Percentiles rank a stretch among this genome's conserved stretches.
phyloP scores from a whole-genome alignment of 768 basidiomycete species.

The Chlorophyllum brunneum region DNA sequence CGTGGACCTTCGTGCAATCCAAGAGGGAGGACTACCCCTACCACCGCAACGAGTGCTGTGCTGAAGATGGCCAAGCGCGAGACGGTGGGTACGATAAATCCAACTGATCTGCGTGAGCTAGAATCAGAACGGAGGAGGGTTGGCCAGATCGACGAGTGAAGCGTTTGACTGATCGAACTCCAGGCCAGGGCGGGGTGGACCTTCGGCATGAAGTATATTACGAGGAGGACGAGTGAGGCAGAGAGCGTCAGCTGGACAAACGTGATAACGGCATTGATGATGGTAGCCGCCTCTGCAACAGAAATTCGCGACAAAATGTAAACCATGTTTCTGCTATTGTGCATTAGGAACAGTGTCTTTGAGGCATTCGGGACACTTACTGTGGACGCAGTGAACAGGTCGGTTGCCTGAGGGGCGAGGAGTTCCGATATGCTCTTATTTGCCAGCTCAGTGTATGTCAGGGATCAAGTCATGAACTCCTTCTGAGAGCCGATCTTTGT shows the following conservation, averaged over 20 bases:
- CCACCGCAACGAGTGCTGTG: neutral
- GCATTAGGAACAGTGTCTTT: neutral
- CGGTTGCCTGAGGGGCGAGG: neutral
- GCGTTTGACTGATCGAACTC: conserved; percentile 16
- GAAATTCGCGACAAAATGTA: conserved; percentile 13
- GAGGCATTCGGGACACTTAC: neutral
- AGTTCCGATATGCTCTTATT: too few species aligned
- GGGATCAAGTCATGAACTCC: too few species aligned
- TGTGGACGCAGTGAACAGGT: neutral
- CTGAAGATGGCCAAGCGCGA: neutral
- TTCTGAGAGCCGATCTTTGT: too few species aligned
- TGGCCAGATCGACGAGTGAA: conserved; percentile 20
- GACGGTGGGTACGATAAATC: conserved; percentile 2
- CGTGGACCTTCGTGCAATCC: neutral
- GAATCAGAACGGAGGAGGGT: conserved; percentile 16
- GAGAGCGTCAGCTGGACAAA: conserved; percentile 18
- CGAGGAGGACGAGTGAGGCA: conserved; percentile 17
- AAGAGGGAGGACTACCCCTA: neutral
- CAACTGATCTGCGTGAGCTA: neutral
- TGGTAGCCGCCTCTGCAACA: conserved; percentile 20
- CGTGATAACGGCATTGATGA: conserved; percentile 17
- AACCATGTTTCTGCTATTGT: neutral
- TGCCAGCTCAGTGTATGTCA: too few species aligned
- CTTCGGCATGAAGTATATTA: conserved; percentile 15
- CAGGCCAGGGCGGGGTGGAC: conserved; percentile 17